Conservation (phyloP, 2,329 filamentous ascomycete species). For the Verticillium nonalfalfae region DNA sequence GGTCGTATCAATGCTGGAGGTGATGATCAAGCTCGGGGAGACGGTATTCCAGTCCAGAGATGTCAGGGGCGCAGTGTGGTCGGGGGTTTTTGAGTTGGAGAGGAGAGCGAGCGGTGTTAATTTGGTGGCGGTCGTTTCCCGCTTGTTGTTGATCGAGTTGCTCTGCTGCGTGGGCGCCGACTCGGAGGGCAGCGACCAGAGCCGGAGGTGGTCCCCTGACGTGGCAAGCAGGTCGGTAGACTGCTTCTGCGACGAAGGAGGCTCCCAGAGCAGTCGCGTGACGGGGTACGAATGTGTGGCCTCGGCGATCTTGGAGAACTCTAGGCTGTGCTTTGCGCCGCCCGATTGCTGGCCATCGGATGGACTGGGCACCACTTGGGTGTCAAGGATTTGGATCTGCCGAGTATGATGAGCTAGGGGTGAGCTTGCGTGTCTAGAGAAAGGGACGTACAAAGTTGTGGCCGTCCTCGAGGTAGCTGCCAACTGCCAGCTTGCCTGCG, state of each 20-base stretch:
- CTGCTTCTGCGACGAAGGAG: conserved; percentile 89
- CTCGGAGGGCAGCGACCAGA: conserved; percentile 85
- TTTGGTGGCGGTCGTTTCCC: conserved; percentile 62
- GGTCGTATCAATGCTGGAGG: conserved; percentile 96
- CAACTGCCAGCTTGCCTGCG: conserved; percentile 87
- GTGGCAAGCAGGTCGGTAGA: conserved; percentile 92
- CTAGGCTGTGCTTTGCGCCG: conserved; percentile 67
- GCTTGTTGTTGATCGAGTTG: conserved; percentile 59
- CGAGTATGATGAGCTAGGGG: conserved; percentile 8
- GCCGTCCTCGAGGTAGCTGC: conserved; percentile 94
- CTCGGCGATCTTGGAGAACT: conserved; percentile 91
- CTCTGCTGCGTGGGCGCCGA: conserved; percentile 50
- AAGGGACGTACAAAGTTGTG: conserved; percentile 78
- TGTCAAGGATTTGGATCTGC: conserved; percentile 95
- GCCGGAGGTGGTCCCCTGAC: conserved; percentile 84
- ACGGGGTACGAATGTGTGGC: conserved; percentile 97
- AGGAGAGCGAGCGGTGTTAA: conserved; percentile 86
- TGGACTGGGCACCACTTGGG: conserved; percentile 67
- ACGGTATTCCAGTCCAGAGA: conserved; percentile 98
- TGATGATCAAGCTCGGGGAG: conserved; percentile 95
- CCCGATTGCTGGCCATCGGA: conserved; percentile 64
- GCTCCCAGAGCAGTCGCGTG: conserved; percentile 91
- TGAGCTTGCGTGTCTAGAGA: not conserved
- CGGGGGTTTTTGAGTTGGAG: conserved; percentile 96
- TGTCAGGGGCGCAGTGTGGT: conserved; percentile 93